Conservation (phyloP, 108 stramenopile species). For the Skeletonema tropicum region DNA sequence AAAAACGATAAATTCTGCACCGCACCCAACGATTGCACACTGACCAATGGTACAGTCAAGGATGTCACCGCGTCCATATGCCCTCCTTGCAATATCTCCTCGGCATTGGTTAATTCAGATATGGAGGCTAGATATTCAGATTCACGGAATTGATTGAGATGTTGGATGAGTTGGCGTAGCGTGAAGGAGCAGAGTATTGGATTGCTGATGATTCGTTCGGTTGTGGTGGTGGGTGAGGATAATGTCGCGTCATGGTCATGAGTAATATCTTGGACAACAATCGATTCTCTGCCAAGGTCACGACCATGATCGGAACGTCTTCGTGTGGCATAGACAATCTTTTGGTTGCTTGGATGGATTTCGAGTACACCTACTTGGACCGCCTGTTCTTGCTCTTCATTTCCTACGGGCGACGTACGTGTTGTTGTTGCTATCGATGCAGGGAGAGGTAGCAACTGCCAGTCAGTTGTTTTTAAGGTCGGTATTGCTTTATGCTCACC, state of each 20-base stretch:
- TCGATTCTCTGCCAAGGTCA: constrained; percentile 21
- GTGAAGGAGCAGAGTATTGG: constrained; percentile 16
- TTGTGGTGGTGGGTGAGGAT: neutral
- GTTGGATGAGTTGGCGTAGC: constrained; percentile 19
- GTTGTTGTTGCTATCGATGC: neutral
- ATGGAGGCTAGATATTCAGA: neutral
- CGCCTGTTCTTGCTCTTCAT: constrained; percentile 15
- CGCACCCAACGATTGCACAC: constrained; percentile 22
- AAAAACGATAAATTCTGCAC: constrained; percentile 41
- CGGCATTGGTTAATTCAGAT: neutral
- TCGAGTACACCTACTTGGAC: constrained; percentile 30
- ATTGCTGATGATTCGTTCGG: neutral
- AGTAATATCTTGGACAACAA: constrained; percentile 40
- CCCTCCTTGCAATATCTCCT: constrained; percentile 10
- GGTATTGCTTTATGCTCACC: neutral
- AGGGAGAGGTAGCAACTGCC: neutral
- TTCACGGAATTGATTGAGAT: constrained; percentile 17
- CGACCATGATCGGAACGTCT: constrained; percentile 12
- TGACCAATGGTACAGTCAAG: neutral
- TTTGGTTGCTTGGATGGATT: constrained; percentile 30
- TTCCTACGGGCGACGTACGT: too few relatives aligned
- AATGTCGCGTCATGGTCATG: neutral
- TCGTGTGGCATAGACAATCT: constrained; percentile 39
- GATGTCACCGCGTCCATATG: constrained; percentile 7
- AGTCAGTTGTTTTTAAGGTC: neutral